A percentile compares a stretch with the other conserved stretches of the same genome.
These are phyloP conservation scores for Nigrograna mackinnonii DNA, from an alignment of 2,329 filamentous ascomycete species.

Conservation along the genomic window DNA sequence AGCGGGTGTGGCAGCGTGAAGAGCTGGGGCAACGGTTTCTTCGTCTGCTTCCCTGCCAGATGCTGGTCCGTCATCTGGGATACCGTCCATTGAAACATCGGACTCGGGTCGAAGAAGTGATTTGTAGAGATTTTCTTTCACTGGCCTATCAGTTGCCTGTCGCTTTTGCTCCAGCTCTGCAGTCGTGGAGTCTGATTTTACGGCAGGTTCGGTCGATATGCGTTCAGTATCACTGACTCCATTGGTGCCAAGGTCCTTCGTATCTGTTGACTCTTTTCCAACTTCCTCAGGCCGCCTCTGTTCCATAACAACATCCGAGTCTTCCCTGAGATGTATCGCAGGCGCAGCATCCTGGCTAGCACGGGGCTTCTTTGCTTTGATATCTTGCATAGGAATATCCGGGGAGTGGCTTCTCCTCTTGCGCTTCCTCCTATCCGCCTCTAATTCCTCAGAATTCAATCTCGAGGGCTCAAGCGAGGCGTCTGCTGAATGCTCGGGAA, in stretches of 20 bases:
- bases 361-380: constrained; percentile 49
- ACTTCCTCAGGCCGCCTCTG: constrained; percentile 22
- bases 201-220: background rate
- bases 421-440: constrained; percentile 43
- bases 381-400: constrained; percentile 34
- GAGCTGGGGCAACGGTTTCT: constrained; percentile 40
- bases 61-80: constrained; percentile 32
- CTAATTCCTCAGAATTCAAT: constrained; percentile 39
- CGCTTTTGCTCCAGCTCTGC: background rate
- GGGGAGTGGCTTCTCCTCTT: constrained; percentile 47
- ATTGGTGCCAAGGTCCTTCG: background rate
- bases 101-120: constrained; percentile 25
- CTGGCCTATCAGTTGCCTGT: constrained; percentile 22
- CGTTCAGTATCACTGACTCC: background rate
- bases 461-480: constrained; percentile 33
- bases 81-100: constrained; percentile 13
- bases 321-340: constrained; percentile 29
- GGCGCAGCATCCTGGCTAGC: constrained; percentile 36
- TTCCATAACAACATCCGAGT: constrained; percentile 34
- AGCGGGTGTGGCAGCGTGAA: constrained; percentile 45
- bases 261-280: background rate
- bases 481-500: constrained; percentile 22
- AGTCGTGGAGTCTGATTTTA: background rate
- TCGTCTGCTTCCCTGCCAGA: no score
- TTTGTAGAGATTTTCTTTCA: constrained; percentile 38